Evolutionary conservation across 1,284 basidiomycete genomes (phyloP).

Genomic region (Hemileia vastatrix): DNA sequence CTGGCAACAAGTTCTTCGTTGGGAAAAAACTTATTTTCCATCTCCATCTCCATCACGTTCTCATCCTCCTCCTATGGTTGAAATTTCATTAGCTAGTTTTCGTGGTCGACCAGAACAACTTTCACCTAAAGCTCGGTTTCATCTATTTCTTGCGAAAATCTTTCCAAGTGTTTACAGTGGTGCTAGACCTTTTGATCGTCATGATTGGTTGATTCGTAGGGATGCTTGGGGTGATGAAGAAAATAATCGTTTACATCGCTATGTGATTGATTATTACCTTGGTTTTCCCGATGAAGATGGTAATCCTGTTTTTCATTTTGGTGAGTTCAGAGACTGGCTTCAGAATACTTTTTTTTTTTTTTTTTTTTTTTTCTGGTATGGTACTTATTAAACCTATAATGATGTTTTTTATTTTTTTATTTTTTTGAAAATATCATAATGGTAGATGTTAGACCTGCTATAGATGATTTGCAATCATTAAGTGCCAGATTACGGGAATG

Average conservation of each 20-base stretch:
- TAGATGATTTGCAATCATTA: conserved; percentile 34
- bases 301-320: conserved; percentile 40
- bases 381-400: conserved; percentile 45
- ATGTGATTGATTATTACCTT: conserved; percentile 94
- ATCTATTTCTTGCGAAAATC: conserved; percentile 71
- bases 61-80: too few relatives aligned
- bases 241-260: conserved; percentile 23
- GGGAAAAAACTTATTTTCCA: conserved; percentile 57
- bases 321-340: conserved; percentile 2
- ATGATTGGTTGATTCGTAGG: conserved; percentile 82
- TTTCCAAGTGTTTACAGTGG: conserved; percentile 60
- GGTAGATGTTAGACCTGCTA: conserved; percentile 54
- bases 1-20: conserved; percentile 87
- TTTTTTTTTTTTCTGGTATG: not conserved
- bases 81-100: conserved; percentile 65
- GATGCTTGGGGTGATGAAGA: not conserved
- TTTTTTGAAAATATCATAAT: not conserved
- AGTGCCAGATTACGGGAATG: conserved; percentile 33
- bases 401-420: conserved; percentile 67
- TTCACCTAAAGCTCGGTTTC: conserved; percentile 70
- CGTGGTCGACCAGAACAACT: conserved; percentile 79
- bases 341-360: not conserved
- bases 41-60: conserved; percentile 45
- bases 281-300: conserved; percentile 70
- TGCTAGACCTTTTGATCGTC: conserved; percentile 93